A percentile compares a stretch with the other conserved stretches of the same genome.
Conservation (phyloP, 2,329 filamentous ascomycete species). For the Venturia effusa region DNA sequence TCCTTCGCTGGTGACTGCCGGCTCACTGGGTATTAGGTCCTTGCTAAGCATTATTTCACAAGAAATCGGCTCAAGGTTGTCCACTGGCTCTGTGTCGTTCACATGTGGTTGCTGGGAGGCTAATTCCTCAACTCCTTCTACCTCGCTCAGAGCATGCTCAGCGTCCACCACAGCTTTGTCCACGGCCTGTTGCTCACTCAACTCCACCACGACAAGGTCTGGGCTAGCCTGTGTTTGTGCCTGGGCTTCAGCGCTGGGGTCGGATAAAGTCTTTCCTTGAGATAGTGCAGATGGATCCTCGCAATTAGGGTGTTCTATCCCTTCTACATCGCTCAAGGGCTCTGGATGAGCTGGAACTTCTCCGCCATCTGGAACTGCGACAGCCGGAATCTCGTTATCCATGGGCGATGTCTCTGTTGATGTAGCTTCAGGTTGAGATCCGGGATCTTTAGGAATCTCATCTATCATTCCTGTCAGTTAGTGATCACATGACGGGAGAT, state of each 20-base stretch:
- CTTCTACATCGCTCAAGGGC: neutral
- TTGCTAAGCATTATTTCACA: too few species aligned
- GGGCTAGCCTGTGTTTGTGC: neutral
- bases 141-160: neutral
- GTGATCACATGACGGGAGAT: neutral
- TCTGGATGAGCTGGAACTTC: neutral
- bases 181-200: neutral
- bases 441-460: neutral
- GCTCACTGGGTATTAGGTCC: too few species aligned
- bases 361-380: neutral
- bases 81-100: too few species aligned
- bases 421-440: neutral
- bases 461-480: constrained; percentile 3
- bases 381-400: neutral
- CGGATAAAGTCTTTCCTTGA: neutral
- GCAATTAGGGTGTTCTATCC: neutral
- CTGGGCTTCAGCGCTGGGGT: neutral
- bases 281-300: neutral
- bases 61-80: too few species aligned
- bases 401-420: neutral
- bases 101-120: too few species aligned
- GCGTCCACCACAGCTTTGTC: neutral
- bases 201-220: neutral
- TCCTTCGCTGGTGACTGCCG: too few species aligned
- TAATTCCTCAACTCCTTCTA: too few species aligned